A percentile compares a stretch with the other conserved stretches of the same genome.
Evolutionary conservation across 129 eudicot species (phyloP).

Genomic region (Smallanthus sonchifolius): DNA sequence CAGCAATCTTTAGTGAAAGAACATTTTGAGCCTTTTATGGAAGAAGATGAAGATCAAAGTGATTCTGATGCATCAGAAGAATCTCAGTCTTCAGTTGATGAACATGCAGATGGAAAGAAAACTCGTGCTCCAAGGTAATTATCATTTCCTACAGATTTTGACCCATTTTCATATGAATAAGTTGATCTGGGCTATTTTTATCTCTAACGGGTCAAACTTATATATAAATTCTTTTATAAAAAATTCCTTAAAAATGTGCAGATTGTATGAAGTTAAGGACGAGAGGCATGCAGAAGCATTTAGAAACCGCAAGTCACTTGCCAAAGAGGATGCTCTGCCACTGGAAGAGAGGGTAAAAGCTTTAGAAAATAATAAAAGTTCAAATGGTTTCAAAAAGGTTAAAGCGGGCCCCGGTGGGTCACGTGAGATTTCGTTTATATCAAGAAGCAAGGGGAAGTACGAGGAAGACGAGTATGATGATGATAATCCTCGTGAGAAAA

Average conservation of each 20-base stretch:
- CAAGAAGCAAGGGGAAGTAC: slow-evolving; percentile 58
- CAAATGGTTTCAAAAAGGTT: slow-evolving; percentile 39
- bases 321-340: slow-evolving; percentile 76
- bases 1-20: slow-evolving; percentile 71
- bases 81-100: slow-evolving; percentile 48
- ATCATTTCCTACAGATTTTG: not conserved
- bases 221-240: not conserved
- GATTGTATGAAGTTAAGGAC: slow-evolving; percentile 92
- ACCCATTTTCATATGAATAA: not conserved
- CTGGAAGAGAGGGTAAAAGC: slow-evolving; percentile 78
- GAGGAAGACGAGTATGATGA: slow-evolving; percentile 59
- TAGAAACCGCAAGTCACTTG: slow-evolving; percentile 57
- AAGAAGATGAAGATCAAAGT: slow-evolving; percentile 33
- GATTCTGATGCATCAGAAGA: slow-evolving; percentile 56
- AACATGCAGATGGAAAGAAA: slow-evolving; percentile 37
- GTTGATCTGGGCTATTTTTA: not conserved
- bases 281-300: slow-evolving; percentile 92
- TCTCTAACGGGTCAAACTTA: not conserved
- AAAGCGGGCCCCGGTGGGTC: slow-evolving; percentile 90
- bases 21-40: slow-evolving; percentile 68
- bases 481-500: slow-evolving; percentile 44
- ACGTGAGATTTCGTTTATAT: slow-evolving; percentile 71
- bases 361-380: slow-evolving; percentile 23
- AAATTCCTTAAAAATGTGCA: slow-evolving; percentile 22
- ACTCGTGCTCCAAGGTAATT: slow-evolving; percentile 59